Percentiles rank a stretch among this genome's conserved stretches.
Evolutionary conservation across 768 basidiomycete species (phyloP).

Genomic region (Suillus subluteus): DNA sequence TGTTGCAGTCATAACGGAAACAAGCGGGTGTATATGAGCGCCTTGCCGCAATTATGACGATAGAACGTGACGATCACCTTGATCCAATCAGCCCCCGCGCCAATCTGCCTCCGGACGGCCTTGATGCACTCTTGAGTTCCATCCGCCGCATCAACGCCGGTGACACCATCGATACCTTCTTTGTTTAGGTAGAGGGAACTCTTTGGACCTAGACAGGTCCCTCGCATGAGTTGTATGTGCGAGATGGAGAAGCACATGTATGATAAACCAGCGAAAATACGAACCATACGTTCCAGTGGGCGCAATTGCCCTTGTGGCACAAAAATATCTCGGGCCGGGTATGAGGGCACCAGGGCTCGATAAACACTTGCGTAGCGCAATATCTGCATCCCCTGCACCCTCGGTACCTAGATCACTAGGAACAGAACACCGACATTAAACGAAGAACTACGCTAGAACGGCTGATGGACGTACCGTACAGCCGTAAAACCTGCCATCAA

Average conservation of each 20-base stretch:
- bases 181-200: slow-evolving; percentile 45
- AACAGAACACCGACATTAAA: neutral
- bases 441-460: neutral
- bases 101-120: slow-evolving; percentile 62
- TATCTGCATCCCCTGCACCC: slow-evolving; percentile 64
- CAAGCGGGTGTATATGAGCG: neutral
- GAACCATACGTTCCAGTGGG: slow-evolving; percentile 63
- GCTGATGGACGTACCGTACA: slow-evolving; percentile 46
- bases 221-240: neutral
- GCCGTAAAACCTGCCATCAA: slow-evolving; percentile 66
- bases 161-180: slow-evolving; percentile 59
- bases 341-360: slow-evolving; percentile 50
- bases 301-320: slow-evolving; percentile 60
- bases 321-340: slow-evolving; percentile 67
- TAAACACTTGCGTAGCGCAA: slow-evolving; percentile 59
- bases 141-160: slow-evolving; percentile 61
- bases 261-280: slow-evolving; percentile 12
- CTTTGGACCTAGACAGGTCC: slow-evolving; percentile 50
- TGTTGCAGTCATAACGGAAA: slow-evolving; percentile 12
- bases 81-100: slow-evolving; percentile 70
- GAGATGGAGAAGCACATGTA: slow-evolving; percentile 6
- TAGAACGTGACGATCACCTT: slow-evolving; percentile 44
- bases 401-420: slow-evolving; percentile 69
- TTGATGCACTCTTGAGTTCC: slow-evolving; percentile 57
- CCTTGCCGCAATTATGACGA: neutral